Evolutionary conservation across 768 basidiomycete species (phyloP), one percentile per base, ranked within the genome.

Genomic region (Russula ochroleuca): DNA sequence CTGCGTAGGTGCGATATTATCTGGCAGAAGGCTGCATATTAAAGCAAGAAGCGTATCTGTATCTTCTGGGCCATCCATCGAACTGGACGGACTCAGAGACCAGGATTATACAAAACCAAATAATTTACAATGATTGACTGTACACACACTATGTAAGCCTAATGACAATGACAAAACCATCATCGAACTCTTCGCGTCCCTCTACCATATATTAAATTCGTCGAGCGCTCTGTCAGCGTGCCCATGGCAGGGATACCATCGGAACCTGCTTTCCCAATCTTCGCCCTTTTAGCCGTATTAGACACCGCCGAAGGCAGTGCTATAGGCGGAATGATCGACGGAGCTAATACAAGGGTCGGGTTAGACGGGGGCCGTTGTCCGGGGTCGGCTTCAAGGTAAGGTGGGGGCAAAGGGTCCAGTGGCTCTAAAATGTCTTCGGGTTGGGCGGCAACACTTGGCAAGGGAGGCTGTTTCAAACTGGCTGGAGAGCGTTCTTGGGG

Each of bases 191-290:
- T 58, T 48, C 63, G 65, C n/a, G 62, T 10, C 21, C 60, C 65
- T 56, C 70, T 68, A 52, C 61, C 60, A 40, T 61, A 63, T 38
- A 73, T 53, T 15, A 76, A 66, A 64, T 76, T 76, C 37, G 75
- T 73, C n/a, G 74, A 68, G 14, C 73, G 70, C 50, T 76, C 75
- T 3, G 71, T 75, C 53, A 76, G 68, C 1, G 74, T 73, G 25
- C 74, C 75, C 31, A 71, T 61, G 15, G 64, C 45, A 8, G 56
- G 57, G 1, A 66, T 23, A 41, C 19, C 40, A 13, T 65, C 59
- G 31, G 49, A 59, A 52, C 64, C 70, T 33, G 68, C 59, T 41
- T 73, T 56, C 11, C 63, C 66, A 1, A 67, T 62, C 61, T 72
- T 73, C 25, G 64, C 53, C 53, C 68, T 68, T 11, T 45, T 47